Base-by-base conservation (phyloP, 2,329 filamentous ascomycete genomes). In the Colletotrichum musicola region DNA sequence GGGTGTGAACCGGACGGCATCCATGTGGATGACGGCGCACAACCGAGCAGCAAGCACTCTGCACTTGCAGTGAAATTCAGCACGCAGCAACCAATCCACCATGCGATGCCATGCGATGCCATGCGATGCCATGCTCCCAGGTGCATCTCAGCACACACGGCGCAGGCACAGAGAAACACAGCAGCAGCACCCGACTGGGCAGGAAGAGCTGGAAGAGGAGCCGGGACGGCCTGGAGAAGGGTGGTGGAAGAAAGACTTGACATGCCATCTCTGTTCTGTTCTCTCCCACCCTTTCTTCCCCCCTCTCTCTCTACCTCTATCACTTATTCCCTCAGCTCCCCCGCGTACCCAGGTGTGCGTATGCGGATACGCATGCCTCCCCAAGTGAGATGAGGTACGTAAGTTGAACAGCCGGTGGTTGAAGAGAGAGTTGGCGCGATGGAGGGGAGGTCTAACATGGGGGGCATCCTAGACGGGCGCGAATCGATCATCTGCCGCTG, bases 121-220 rank as follows among this genome's bases (percentile, higher is more conserved):
- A 58, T 54, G 20, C 44, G 42, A 58, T 64, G 42, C 53, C 51
- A 57, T 56, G 49, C 22, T 46, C 16, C 20, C 38, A 54, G 27
- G 50, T 49, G 22, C 62, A 64, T 18, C 25, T 51, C 47, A 64
- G 54, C 62, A 64, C 62, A 51, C 40, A 64, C 56, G 27, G 50
- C 61, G 46, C 68, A 65, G 59, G 68, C 55, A 69, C 66, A 55
- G 51, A 35, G 56, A 50, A 62, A 38, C 46, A 61, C 67, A 67
- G 46, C 53, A 68, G 64, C 42, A 40, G 27, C 18, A 64, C 42
- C 61, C 42, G 61, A 59, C 30, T 35, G 54, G 63, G 49, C 67
- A 42, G 30, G 27, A 67, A 54, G 16, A 53, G 57, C 50, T 35
- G 30, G 30, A 69, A 40, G 54, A 54, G 30, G 47, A 49, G 27